Conservation (phyloP, 2,329 filamentous ascomycete species). For the Talaromyces funiculosus region DNA sequence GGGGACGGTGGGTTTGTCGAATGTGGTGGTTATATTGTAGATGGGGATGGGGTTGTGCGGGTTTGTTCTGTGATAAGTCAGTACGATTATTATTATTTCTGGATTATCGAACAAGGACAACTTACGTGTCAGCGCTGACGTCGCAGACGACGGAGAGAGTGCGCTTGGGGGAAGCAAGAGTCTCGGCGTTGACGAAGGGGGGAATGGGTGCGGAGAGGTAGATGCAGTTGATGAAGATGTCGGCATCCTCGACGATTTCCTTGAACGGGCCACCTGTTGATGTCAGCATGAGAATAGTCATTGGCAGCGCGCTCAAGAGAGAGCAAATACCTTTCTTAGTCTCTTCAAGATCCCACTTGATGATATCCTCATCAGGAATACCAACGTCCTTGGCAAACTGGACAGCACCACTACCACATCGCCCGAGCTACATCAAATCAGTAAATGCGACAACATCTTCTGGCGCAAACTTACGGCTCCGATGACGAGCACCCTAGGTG, state of each 20-base stretch:
- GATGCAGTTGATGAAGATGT: conserved; percentile 84
- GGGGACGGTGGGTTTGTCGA: conserved; percentile 77
- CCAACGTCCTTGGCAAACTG: conserved; percentile 73
- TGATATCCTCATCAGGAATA: conserved; percentile 62
- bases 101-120: too few relatives aligned
- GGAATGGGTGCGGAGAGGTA: conserved; percentile 76
- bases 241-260: conserved; percentile 63
- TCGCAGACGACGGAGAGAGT: conserved; percentile 76
- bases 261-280: conserved; percentile 61
- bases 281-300: conserved; percentile 19
- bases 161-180: conserved; percentile 61
- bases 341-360: conserved; percentile 74
- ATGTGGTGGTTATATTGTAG: conserved; percentile 79
- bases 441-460: not conserved
- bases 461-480: conserved; percentile 52
- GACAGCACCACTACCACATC: conserved; percentile 79
- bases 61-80: conserved; percentile 34
- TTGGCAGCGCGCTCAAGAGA: not conserved
- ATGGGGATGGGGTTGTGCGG: conserved; percentile 58
- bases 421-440: conserved; percentile 34
- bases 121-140: conserved; percentile 48
- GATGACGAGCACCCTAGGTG: conserved; percentile 74
- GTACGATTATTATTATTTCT: not conserved
- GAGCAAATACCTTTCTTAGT: conserved; percentile 54
- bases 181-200: conserved; percentile 70